These are phyloP conservation scores for Aquanectria penicillioides DNA, from an alignment of 2,329 filamentous ascomycete genomes.

Conservation along the genomic window DNA sequence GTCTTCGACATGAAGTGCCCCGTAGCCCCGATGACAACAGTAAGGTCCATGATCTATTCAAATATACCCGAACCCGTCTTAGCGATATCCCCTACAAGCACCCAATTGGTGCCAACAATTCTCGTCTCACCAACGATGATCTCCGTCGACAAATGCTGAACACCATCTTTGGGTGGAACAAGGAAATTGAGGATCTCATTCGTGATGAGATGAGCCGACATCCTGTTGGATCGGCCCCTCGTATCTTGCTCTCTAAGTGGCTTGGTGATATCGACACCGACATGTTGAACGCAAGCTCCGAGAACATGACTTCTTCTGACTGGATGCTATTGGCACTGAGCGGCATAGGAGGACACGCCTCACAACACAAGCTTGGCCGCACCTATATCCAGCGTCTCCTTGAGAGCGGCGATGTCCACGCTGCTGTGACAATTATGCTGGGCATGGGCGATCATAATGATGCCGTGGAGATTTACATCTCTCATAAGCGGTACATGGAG, in stretches of 20 bases:
- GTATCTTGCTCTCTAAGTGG: constrained; percentile 91
- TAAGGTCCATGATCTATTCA: constrained; percentile 82
- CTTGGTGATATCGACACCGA: constrained; percentile 86
- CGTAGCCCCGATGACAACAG: constrained; percentile 78
- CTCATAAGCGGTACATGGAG: constrained; percentile 91
- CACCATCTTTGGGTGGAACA: constrained; percentile 95
- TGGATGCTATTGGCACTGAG: constrained; percentile 97
- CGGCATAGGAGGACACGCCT: constrained; percentile 79
- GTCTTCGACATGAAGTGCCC: constrained; percentile 82
- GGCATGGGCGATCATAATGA: constrained; percentile 93
- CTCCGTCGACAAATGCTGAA: constrained; percentile 90
- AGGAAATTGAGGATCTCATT: constrained; percentile 82
- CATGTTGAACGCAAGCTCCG: constrained; percentile 80
- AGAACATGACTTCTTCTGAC: constrained; percentile 91
- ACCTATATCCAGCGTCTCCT: constrained; percentile 91
- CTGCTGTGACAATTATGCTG: constrained; percentile 90
- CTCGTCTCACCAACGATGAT: constrained; percentile 77
- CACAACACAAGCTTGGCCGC: constrained; percentile 89
- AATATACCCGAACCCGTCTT: constrained; percentile 82
- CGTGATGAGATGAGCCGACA: constrained; percentile 86
- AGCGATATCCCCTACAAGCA: constrained; percentile 85
- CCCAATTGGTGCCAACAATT: constrained; percentile 66
- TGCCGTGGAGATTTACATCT: constrained; percentile 95
- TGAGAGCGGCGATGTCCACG: constrained; percentile 90
- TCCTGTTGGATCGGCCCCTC: constrained; percentile 75